Base-by-base conservation (phyloP, 1,139 yeast genomes). In the Wickerhamomyces sp. region DNA sequence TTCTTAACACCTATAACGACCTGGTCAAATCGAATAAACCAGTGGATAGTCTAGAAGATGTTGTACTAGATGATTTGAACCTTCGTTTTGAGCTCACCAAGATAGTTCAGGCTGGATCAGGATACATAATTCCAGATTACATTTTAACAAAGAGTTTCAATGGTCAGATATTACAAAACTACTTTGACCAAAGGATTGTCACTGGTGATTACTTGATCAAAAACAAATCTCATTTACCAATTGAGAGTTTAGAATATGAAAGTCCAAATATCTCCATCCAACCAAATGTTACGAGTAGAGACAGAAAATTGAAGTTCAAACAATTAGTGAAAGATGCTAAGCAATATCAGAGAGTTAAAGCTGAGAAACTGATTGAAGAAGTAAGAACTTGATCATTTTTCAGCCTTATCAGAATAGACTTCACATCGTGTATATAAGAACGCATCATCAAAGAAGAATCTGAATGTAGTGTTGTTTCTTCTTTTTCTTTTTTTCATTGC, bases 191-290 rank as follows among this genome's bases (percentile, higher is more conserved):
- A 10, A 65, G 73, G 40, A 71, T 84, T 10, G 67, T 75, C 33
- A 76, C 78, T 34, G 66, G 69, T 13, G 65, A 62, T 54, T 78
- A 72, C 66, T 75, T 76, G 55, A 95, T 85, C 63, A 75, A 83
- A 59, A 79, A 80, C 61, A 94, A 96, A 27, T 78, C 85, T 53
- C 93, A 89, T 37, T 78, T 89, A 44, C 78, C 84, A 64, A 68
- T 88, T 55, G 73, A 78, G 50, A 64, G 68, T 23, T 60, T 66
- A 32, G 70, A 69, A 15, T 78, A 71, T 50, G 66, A 65, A 27
- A 76, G 81, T 39, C 67, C 76, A 34, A 81, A 80, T 58, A 67
- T 81, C 45, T 63, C 66, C 26, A 58, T 79, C 31, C 66, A 70
- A n/a, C 69, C 68, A 14, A 67, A 65, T 47, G 69, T 72, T 41